Conservation (phyloP, 2,329 filamentous ascomycete genomes). For the Orbilia ellipsospora region DNA sequence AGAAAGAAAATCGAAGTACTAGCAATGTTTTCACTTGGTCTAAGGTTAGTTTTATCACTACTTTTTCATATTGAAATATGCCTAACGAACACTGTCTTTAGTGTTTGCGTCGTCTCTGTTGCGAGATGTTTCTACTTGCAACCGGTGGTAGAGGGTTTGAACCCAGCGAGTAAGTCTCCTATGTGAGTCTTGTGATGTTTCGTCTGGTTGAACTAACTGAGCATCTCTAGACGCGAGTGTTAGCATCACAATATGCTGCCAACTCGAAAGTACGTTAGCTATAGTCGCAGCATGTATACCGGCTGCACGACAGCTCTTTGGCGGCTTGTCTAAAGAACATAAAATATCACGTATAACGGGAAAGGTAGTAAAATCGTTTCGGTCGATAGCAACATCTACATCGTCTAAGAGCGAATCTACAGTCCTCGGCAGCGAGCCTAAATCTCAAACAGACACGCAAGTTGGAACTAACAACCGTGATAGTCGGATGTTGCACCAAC, state of each 20-base stretch:
- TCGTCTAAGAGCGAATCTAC: conserved; percentile 41
- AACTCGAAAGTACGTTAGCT: conserved; percentile 38
- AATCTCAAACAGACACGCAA: conserved; percentile 13
- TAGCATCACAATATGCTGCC: conserved; percentile 46
- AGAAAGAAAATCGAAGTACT: conserved; percentile 42
- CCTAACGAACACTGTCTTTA: conserved; percentile 2
- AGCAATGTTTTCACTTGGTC: conserved; percentile 41
- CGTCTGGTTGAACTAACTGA: not conserved
- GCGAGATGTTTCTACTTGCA: conserved; percentile 34
- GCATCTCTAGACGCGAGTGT: conserved; percentile 31
- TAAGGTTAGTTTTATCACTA: conserved; percentile 22
- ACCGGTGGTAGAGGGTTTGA: conserved; percentile 37
- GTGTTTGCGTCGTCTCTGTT: conserved; percentile 35
- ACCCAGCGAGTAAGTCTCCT: conserved; percentile 27
- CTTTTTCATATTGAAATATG: not conserved
- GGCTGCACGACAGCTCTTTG: conserved; percentile 37
- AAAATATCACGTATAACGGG: conserved; percentile 25
- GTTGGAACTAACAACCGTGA: conserved; percentile 24
- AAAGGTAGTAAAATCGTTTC: conserved; percentile 45
- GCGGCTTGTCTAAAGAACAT: conserved; percentile 22
- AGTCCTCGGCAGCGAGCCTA: conserved; percentile 31
- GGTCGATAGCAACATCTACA: conserved; percentile 27
- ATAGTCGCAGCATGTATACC: conserved; percentile 43
- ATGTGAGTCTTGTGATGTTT: not conserved
- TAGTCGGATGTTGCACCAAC: conserved; percentile 24